Evolutionary conservation across 2,329 filamentous ascomycete genomes (phyloP), one percentile per base, ranked within the genome.

Genomic region (Byssochlamys sp.): DNA sequence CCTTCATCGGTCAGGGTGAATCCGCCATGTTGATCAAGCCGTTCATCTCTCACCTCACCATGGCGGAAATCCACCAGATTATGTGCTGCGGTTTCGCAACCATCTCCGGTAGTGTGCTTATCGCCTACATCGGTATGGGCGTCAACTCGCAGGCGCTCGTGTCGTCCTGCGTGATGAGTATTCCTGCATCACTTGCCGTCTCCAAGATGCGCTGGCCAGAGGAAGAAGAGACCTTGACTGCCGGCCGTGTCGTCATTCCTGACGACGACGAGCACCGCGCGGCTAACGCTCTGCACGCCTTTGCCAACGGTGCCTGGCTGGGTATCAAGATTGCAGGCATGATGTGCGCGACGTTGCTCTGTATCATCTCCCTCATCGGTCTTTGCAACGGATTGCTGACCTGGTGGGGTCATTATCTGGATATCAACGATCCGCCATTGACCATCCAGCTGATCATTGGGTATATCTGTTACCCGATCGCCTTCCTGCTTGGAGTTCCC

Each of bases 101-200:
- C 52, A 96, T 96, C 66, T 89, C 91, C 11, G 91, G 91, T 60
- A 90, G 86, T 66, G 89, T 95, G 11, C 78, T 96, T 39, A 87
- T 94, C 28, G 89, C 88, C 12, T 96, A 95, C 73, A 91, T 96
- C 61, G 78, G 80, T 28, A 84, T 96, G 66, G 91, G 91, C 48
- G 80, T 96, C 57, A 94, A 91, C 71, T 80, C 89, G 0, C 88
- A 95, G 71, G 91, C 89, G 2, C 80, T 96, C 52, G 87, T 96
- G 28, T 95, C 90, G 1, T 91, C 89, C 6, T 96, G 91, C 70
- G 91, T 96, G 71, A 96, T 96, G 91, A 91, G 88, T 66, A 96
- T 96, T 62, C 91, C 91, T 0, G 91, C 91, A 1, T 95, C 90
- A 2, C 81, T 96, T 12, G 91, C 91, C 54, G 86, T 94, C 60